These are phyloP conservation scores for Solanum corneliomulleri DNA, from an alignment of 257 asterid species.

Conservation along the genomic window DNA sequence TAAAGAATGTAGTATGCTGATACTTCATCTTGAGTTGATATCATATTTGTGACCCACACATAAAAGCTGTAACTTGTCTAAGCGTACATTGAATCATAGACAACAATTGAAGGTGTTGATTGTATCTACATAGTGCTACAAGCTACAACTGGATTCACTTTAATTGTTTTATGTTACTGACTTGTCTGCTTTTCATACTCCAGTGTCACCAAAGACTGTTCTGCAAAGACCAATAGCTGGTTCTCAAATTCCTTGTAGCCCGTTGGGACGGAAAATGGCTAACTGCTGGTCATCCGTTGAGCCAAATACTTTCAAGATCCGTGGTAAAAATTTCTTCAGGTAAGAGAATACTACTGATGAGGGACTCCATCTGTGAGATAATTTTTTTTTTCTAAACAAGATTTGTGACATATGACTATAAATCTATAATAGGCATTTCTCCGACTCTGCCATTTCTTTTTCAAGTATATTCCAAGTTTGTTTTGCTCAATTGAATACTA, in stretches of 20 bases:
- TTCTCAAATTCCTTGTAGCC: conserved; percentile 59
- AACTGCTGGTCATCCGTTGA: conserved; percentile 67
- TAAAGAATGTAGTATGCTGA: background rate
- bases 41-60: background rate
- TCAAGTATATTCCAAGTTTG: background rate
- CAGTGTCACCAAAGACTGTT: conserved; percentile 55
- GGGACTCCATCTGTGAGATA: background rate
- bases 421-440: background rate
- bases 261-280: conserved; percentile 53
- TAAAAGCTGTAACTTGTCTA: background rate
- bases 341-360: conserved; percentile 12
- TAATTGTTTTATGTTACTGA: background rate
- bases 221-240: conserved; percentile 80
- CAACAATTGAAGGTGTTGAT: background rate
- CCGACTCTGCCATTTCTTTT: background rate
- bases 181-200: conserved; percentile 4
- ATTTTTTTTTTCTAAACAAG: background rate
- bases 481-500: background rate
- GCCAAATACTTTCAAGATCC: conserved; percentile 71
- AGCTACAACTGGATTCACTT: background rate
- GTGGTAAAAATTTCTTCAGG: conserved; percentile 58
- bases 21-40: background rate
- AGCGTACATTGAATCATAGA: background rate
- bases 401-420: background rate
- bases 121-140: background rate